Evolutionary conservation across 2,329 filamentous ascomycete genomes (phyloP).

Genomic region (Sphaerulina populicola): DNA sequence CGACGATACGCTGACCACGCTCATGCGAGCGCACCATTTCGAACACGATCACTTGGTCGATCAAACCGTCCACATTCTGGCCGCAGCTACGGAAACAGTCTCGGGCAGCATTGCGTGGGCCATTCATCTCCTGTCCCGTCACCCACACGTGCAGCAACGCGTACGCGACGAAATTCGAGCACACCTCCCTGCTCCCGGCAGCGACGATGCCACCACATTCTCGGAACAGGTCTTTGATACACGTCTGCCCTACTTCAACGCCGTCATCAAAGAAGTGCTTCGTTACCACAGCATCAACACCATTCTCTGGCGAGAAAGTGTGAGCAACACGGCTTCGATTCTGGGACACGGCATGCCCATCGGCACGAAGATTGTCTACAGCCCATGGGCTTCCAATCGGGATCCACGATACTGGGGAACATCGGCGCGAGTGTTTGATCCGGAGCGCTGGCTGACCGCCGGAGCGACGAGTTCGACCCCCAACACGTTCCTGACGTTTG

Average conservation of each 20-base stretch:
- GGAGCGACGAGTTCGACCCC: neutral
- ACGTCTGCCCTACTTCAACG: conserved; percentile 12
- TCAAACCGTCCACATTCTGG: conserved; percentile 12
- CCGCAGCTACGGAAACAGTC: conserved; percentile 11
- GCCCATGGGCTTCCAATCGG: conserved; percentile 5
- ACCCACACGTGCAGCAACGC: conserved; percentile 8
- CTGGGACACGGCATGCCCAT: neutral
- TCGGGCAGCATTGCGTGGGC: conserved; percentile 9
- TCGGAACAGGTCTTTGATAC: neutral
- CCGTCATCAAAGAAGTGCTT: conserved; percentile 14
- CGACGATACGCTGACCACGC: conserved; percentile 8
- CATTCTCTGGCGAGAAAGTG: conserved; percentile 12
- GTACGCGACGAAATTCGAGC: conserved; percentile 10
- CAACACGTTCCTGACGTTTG: conserved; percentile 8
- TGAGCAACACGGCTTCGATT: neutral
- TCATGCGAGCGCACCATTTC: conserved; percentile 9
- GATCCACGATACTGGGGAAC: conserved; percentile 6
- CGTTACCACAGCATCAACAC: conserved; percentile 17
- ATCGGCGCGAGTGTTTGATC: conserved; percentile 6
- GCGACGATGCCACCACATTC: neutral
- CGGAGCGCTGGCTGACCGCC: conserved; percentile 2
- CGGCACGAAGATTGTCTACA: conserved; percentile 7
- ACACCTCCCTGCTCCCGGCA: conserved; percentile 1
- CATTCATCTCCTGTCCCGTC: conserved; percentile 12
- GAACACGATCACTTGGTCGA: conserved; percentile 6